Conservation (phyloP, 768 basidiomycete species). For the Suillus variegatus region DNA sequence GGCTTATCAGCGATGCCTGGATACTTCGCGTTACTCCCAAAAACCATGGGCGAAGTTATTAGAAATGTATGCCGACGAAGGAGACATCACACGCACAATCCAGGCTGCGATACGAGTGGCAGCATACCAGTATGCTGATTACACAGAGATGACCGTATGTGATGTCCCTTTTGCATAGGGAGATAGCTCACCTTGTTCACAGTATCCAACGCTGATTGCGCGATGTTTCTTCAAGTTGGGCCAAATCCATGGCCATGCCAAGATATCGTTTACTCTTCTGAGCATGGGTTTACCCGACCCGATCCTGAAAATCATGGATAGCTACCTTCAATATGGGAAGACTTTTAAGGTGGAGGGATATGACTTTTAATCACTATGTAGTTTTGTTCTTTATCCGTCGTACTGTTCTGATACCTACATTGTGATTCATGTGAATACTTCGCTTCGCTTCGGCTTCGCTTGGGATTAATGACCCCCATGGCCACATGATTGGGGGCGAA, state of each 20-base stretch:
- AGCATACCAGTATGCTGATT: constrained; percentile 90
- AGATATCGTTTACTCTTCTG: constrained; percentile 89
- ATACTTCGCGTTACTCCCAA: constrained; percentile 78
- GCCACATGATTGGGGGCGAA: neutral
- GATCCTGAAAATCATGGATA: constrained; percentile 91
- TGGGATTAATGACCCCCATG: neutral
- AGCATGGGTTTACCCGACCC: constrained; percentile 94
- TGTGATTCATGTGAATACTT: constrained; percentile 1
- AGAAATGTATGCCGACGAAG: constrained; percentile 96
- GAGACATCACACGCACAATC: constrained; percentile 86
- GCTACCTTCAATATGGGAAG: constrained; percentile 85
- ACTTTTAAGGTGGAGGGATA: constrained; percentile 86
- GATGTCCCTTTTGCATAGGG: constrained; percentile 1
- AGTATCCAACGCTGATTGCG: constrained; percentile 92
- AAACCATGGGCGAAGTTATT: constrained; percentile 94
- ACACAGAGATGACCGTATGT: constrained; percentile 84
- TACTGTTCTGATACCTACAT: neutral
- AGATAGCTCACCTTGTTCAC: constrained; percentile 13
- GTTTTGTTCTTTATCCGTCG: neutral
- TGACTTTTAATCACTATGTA: constrained; percentile 55
- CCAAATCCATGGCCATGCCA: constrained; percentile 88
- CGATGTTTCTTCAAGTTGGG: constrained; percentile 92
- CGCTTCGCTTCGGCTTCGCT: constrained; percentile 4
- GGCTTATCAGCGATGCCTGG: constrained; percentile 93
- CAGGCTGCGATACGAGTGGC: constrained; percentile 93